These are phyloP conservation scores for Vigna trinervia DNA, from an alignment of 306 rosid genomes.

Conservation along the genomic window DNA sequence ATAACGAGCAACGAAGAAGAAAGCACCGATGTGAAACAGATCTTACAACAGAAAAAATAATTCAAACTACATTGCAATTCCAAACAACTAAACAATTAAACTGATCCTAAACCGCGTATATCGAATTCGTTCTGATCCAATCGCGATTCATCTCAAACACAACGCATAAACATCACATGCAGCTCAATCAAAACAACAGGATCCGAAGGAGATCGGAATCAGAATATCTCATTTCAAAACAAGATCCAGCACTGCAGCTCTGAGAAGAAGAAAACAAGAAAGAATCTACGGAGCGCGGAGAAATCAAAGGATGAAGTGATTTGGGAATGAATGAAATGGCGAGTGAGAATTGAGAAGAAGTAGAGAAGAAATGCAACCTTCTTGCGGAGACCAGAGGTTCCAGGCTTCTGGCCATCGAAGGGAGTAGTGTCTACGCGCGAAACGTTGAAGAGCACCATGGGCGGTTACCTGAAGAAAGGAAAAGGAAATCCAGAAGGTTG, in stretches of 20 bases:
- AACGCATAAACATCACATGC: slow-evolving; percentile 17
- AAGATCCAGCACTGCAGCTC: slow-evolving; percentile 36
- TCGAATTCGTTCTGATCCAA: slow-evolving; percentile 38
- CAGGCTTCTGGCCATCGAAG: slow-evolving; percentile 98
- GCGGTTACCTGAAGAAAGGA: slow-evolving; percentile 35
- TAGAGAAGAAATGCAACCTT: slow-evolving; percentile 57
- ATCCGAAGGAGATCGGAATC: slow-evolving; percentile 46
- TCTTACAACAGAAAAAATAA: slow-evolving; percentile 31
- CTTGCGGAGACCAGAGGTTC: slow-evolving; percentile 99
- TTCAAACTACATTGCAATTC: slow-evolving; percentile 29
- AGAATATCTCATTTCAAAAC: slow-evolving; percentile 10
- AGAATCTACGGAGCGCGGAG: not conserved
- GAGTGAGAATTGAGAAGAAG: not conserved
- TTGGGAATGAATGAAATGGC: not conserved
- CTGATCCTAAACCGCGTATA: slow-evolving; percentile 9
- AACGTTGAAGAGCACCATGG: slow-evolving; percentile 74
- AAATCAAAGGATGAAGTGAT: not conserved
- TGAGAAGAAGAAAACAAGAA: not conserved
- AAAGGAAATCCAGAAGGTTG: slow-evolving; percentile 29
- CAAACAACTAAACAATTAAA: not conserved
- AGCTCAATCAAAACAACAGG: slow-evolving; percentile 30
- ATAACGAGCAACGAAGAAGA: slow-evolving; percentile 5
- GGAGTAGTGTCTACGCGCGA: slow-evolving; percentile 67
- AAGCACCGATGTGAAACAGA: slow-evolving; percentile 4
- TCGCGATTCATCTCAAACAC: slow-evolving; percentile 24